Evolutionary conservation across 768 basidiomycete genomes (phyloP), one percentile per base, ranked within the genome.

Genomic region (Pleurotus tuoliensis): DNA sequence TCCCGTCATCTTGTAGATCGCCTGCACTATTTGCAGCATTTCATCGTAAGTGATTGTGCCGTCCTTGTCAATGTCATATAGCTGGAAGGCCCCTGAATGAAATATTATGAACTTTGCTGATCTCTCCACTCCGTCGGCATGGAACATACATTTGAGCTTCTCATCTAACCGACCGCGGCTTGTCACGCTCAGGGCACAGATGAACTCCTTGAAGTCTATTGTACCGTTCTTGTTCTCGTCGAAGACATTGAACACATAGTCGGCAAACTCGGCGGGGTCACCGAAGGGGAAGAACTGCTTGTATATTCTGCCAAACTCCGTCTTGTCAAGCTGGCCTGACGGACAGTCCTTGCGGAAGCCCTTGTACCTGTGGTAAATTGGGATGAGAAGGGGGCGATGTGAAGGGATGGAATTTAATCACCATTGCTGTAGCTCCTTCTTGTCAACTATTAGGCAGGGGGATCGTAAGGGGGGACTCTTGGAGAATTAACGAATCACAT

Each of bases 211-310:
- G 74, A 99, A 99, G 76, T 99, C 97, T 74, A 99, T 99, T 24
- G 90, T 93, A 56, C 92, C 93, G 73, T 92, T 95, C 81, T 89
- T 87, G 78, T 96, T 92, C 67, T 88, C 86, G 69, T 96, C 93
- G 69, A 94, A 95, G 57, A 98, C 95, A 66, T 97, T 94, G 81
- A 99, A 99, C 66, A 99, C 96, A 65, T 96, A 95, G 72, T 98
- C 92, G 39, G 97, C 94, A 67, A 99, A 99, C 69, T 96, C 90
- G 58, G 78, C 85, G 6, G 97, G 96, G 71, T 99, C 96, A 60
- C 97, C 97, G 66, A 99, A 99, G 22, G 97, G 97, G 80, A 99
- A 99, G 88, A 99, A 99, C 72, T 98, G 97, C 69, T 94, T 94
- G 82, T 98, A 99, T 79, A 99, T 99, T 71, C 89, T 87, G 66